Evolutionary conservation across 2,329 filamentous ascomycete genomes (phyloP).

Genomic region (Colletotrichum falcatum): DNA sequence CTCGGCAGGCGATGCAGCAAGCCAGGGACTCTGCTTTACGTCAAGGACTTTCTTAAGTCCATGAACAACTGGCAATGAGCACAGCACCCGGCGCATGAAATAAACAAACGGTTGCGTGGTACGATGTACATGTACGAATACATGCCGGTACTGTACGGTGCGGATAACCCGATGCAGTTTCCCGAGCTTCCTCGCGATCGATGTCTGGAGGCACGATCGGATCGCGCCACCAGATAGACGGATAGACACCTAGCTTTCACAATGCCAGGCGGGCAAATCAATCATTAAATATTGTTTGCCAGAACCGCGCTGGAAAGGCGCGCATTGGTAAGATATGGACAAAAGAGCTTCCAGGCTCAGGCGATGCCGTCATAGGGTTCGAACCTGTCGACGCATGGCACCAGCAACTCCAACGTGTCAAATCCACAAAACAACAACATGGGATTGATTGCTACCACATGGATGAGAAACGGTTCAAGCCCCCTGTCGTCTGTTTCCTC

Average conservation of each 20-base stretch:
- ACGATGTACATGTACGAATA: too few relatives aligned
- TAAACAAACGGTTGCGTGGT: background rate
- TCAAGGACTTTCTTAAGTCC: background rate
- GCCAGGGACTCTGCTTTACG: background rate
- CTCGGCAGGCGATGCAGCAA: background rate
- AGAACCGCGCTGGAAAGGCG: background rate
- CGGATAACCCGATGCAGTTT: constrained; percentile 10
- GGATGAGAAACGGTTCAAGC: background rate
- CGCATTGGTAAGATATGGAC: background rate
- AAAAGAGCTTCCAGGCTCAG: background rate
- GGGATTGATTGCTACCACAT: background rate
- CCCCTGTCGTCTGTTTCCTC: background rate
- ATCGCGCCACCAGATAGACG: background rate
- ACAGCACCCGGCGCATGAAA: background rate
- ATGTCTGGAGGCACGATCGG: constrained; percentile 27
- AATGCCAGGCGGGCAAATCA: background rate
- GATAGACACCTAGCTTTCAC: background rate
- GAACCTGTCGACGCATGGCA: background rate
- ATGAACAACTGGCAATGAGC: background rate
- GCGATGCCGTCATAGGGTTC: background rate
- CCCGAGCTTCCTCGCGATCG: constrained; percentile 25
- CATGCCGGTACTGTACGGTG: background rate
- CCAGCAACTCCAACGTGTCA: background rate
- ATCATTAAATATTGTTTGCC: too few relatives aligned
- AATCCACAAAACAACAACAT: background rate